Evolutionary conservation across 768 basidiomycete genomes (phyloP).

Genomic region (Leccinum ochraceum): DNA sequence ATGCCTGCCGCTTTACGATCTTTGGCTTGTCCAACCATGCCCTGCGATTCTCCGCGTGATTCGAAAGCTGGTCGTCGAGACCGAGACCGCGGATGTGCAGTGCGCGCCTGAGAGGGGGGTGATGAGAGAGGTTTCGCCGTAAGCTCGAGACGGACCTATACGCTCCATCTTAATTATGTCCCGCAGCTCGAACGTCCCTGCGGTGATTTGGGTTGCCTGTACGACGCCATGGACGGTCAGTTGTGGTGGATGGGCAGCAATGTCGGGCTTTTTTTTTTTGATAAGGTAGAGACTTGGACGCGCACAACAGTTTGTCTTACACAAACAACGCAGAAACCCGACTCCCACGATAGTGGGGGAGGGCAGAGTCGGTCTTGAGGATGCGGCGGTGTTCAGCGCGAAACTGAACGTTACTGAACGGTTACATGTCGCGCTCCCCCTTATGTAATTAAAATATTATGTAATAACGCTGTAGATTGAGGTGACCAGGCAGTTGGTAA

Average conservation of each 20-base stretch:
- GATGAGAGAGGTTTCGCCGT: background rate
- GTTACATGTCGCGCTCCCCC: no score
- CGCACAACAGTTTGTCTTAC: no score
- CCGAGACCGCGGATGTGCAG: slow-evolving; percentile 95
- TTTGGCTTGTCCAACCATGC: slow-evolving; percentile 96
- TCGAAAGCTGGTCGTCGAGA: slow-evolving; percentile 84
- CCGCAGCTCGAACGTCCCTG: slow-evolving; percentile 76
- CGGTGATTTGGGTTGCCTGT: slow-evolving; percentile 71
- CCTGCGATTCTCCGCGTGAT: slow-evolving; percentile 84
- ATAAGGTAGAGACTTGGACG: no score
- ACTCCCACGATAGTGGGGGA: no score
- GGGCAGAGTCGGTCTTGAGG: no score
- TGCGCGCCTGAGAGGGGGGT: slow-evolving; percentile 61
- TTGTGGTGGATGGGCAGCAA: background rate
- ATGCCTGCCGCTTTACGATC: slow-evolving; percentile 97
- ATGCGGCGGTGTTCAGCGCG: no score
- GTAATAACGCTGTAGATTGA: background rate
- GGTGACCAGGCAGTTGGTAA: background rate
- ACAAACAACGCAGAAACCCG: no score
- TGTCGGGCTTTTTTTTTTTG: background rate
- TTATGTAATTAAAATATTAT: no score
- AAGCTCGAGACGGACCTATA: slow-evolving; percentile 48
- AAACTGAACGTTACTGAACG: no score
- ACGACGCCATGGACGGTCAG: slow-evolving; percentile 10
- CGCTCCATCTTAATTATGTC: slow-evolving; percentile 94